These are phyloP conservation scores for Claviceps citrina DNA, from an alignment of 2,329 filamentous ascomycete species.

Conservation along the genomic window DNA sequence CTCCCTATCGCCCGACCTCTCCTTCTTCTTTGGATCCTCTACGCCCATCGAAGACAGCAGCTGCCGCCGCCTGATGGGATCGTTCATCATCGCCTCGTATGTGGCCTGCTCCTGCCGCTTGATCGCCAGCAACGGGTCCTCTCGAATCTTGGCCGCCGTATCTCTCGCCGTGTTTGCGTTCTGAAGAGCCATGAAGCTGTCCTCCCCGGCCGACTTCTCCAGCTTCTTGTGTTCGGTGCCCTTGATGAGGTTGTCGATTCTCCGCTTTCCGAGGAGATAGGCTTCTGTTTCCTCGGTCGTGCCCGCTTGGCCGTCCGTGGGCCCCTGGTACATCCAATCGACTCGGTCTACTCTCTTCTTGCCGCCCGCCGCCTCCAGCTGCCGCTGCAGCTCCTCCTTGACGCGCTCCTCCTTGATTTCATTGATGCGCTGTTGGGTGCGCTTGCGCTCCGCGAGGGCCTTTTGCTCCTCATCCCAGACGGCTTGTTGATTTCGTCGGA, in stretches of 20 bases:
- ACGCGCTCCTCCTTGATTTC: conserved; percentile 88
- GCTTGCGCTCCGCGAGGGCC: conserved; percentile 86
- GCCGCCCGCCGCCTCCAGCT: conserved; percentile 80
- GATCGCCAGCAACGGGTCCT: conserved; percentile 84
- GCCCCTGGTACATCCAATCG: conserved; percentile 96
- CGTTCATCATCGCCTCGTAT: conserved; percentile 66
- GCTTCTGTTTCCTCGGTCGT: conserved; percentile 82
- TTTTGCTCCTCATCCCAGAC: conserved; percentile 89
- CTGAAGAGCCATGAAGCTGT: conserved; percentile 44
- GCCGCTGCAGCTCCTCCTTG: conserved; percentile 76
- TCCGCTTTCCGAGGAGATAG: conserved; percentile 79
- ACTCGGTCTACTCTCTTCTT: conserved; percentile 67
- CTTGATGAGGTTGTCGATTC: conserved; percentile 70
- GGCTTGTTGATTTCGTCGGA: conserved; percentile 77
- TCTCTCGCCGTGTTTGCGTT: conserved; percentile 64
- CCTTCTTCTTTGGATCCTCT: conserved; percentile 31
- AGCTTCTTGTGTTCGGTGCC: conserved; percentile 67
- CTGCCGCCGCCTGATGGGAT: conserved; percentile 51
- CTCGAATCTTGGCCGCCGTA: conserved; percentile 69
- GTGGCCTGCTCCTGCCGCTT: conserved; percentile 80
- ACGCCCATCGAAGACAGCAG: conserved; percentile 50
- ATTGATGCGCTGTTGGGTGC: conserved; percentile 77
- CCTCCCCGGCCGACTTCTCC: conserved; percentile 54
- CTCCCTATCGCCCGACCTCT: conserved; percentile 18
- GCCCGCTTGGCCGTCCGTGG: conserved; percentile 59